Base-by-base conservation (phyloP, 345 rosid genomes). In the Eucalyptus cloeziana region DNA sequence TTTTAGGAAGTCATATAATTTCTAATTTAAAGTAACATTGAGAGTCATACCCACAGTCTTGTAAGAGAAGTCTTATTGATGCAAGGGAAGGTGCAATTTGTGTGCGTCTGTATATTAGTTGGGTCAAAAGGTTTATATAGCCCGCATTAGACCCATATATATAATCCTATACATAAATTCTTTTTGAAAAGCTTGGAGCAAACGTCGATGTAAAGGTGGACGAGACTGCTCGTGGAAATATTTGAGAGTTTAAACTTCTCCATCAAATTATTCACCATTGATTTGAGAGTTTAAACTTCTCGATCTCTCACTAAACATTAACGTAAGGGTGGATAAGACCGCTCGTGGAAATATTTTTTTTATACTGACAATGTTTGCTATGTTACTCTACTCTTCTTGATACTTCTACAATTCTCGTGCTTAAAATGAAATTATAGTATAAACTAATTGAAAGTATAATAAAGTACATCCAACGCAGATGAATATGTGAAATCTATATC, bases 311-410 rank as follows among this genome's bases (percentile, higher is more conserved):
- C n/a, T 67, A 31, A 8, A 15, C 33, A 67, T 67, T 14, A 15
- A 67, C 17, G 3, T 31, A 67, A n/a, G 40, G 24, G 22, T 0
- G 11, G 13, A 33, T 31, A 69, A 33, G 24, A 69, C 10, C 3
- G 4, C 33, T 69, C 5, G 7, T 4, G 44, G 33, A 37, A 15
- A 69, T 16, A n/a, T 1, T 17, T 67, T 67, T n/a, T 67, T n/a
- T 4, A n/a, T n/a, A 5, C 1, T 1, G 21, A 17, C 25, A 3
- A 9, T 67, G 81, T 17, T 17, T 33, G 44, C 3, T 19, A 9
- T 69, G 10, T 33, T 37, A 17, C 13, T 69, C 24, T 69, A 33
- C 12, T 33, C 24, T 69, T 71, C 4, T 71, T 33, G 12, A 71
- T 33, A 10, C 25, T 71, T 33, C 19, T 19, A 71, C 81, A 71